Conservation (phyloP, 495 filamentous ascomycete genomes). For the Hypoxylon perforatum region DNA sequence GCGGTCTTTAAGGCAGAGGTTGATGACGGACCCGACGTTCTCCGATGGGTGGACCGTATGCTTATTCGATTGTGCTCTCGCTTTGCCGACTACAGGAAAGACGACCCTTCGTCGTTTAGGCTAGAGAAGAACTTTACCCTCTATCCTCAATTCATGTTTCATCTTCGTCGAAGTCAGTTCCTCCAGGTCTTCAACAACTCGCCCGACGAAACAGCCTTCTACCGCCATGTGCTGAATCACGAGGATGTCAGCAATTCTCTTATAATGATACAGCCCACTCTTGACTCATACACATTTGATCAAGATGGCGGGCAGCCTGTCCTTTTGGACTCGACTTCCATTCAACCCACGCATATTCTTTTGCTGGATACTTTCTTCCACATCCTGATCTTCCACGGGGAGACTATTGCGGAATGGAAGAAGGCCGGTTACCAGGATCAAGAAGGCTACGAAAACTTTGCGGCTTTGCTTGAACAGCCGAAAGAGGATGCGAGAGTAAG, state of each 20-base stretch:
- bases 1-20: conserved; percentile 99
- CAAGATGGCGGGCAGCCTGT: conserved; percentile 92
- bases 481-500: conserved; percentile 96
- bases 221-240: conserved; percentile 95
- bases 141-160: conserved; percentile 99
- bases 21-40: conserved; percentile 98
- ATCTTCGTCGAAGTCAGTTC: conserved; percentile 95
- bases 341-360: conserved; percentile 93
- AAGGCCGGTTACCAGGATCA: conserved; percentile 99
- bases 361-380: conserved; percentile 99
- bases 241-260: conserved; percentile 97
- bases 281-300: conserved; percentile 97
- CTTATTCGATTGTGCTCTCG: conserved; percentile 95
- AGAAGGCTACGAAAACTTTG: conserved; percentile 98
- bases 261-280: conserved; percentile 98
- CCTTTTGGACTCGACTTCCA: conserved; percentile 92
- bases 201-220: conserved; percentile 98
- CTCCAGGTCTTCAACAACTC: conserved; percentile 99
- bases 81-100: conserved; percentile 98
- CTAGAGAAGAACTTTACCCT: conserved; percentile 99
- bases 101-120: conserved; percentile 97
- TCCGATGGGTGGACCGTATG: conserved; percentile 99
- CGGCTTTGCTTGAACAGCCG: conserved; percentile 86
- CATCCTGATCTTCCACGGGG: conserved; percentile 98
- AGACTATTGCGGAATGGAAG: conserved; percentile 97